These are phyloP conservation scores for Colletotrichum sp. DNA, from an alignment of 2,329 filamentous ascomycete genomes.

Conservation along the genomic window DNA sequence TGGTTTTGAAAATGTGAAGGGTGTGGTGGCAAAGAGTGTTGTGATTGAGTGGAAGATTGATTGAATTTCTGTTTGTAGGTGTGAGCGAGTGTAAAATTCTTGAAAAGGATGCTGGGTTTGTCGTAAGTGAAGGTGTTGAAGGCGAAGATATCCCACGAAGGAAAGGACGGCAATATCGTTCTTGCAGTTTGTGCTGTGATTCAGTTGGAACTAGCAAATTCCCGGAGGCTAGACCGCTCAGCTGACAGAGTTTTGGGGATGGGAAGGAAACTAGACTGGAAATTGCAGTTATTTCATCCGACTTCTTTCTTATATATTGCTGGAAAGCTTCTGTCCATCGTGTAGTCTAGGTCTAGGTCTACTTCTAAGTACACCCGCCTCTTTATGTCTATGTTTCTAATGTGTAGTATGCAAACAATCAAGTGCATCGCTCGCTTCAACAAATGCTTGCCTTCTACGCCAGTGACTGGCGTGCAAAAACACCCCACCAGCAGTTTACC, in stretches of 20 bases:
- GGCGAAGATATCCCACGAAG: not conserved
- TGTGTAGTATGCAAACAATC: not conserved
- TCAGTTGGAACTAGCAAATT: not conserved
- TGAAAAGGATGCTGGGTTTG: not conserved
- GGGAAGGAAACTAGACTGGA: not conserved
- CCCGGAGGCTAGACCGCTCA: not conserved
- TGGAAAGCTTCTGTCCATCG: not conserved
- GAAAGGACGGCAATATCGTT: not conserved
- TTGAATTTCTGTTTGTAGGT: not conserved
- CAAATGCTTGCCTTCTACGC: not conserved
- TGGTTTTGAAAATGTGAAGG: not conserved
- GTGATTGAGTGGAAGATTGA: not conserved
- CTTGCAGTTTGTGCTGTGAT: not conserved
- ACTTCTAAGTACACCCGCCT: not conserved
- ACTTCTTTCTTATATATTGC: not conserved
- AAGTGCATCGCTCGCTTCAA: not conserved
- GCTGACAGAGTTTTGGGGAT: not conserved
- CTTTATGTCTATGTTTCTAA: not conserved
- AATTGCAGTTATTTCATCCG: not conserved
- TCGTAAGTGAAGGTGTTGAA: not conserved
- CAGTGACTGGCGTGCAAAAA: slow-evolving; percentile 45
- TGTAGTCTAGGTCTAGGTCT: not conserved
- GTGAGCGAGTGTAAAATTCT: not conserved
- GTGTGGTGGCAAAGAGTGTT: not conserved
- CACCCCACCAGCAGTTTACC: slow-evolving; percentile 73